phyloP scores from a whole-genome alignment of 2,329 filamentous ascomycete genomes.

The Aspergillus ochraceus region DNA sequence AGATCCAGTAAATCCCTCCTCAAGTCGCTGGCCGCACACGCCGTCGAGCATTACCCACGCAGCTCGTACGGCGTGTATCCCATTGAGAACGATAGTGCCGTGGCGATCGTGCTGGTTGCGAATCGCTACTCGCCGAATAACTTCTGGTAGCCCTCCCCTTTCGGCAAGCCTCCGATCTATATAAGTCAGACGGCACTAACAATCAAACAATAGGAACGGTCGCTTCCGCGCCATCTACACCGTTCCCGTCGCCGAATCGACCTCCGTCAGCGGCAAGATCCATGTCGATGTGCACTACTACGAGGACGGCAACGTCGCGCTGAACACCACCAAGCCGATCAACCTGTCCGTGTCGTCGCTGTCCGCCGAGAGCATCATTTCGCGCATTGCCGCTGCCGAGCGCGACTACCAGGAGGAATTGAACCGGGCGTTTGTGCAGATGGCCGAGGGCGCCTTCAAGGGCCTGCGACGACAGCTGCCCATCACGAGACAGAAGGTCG shows the following conservation, averaged over 20 bases:
- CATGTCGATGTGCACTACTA: slow-evolving; percentile 99
- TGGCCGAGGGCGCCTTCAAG: slow-evolving; percentile 97
- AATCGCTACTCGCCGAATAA: slow-evolving; percentile 98
- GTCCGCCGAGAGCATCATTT: slow-evolving; percentile 69
- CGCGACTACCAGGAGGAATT: slow-evolving; percentile 95
- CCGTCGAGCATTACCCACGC: slow-evolving; percentile 83
- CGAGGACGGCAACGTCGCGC: slow-evolving; percentile 94
- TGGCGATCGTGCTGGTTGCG: slow-evolving; percentile 82
- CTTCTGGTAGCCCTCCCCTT: slow-evolving; percentile 68
- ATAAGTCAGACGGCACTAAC: too few relatives aligned
- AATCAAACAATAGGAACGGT: slow-evolving; percentile 67
- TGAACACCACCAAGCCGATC: slow-evolving; percentile 82
- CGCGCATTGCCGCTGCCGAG: slow-evolving; percentile 76
- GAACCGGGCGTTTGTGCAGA: slow-evolving; percentile 80
- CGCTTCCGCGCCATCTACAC: slow-evolving; percentile 91
- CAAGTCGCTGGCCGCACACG: slow-evolving; percentile 73
- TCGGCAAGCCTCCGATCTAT: too few relatives aligned
- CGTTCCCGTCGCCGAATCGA: slow-evolving; percentile 61
- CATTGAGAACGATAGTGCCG: slow-evolving; percentile 68
- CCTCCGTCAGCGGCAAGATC: slow-evolving; percentile 72
- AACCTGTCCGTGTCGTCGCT: slow-evolving; percentile 61
- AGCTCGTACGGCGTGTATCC: slow-evolving; percentile 82
- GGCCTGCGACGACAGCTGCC: slow-evolving; percentile 86
- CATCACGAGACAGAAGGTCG: slow-evolving; percentile 96
- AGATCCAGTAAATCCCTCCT: slow-evolving; percentile 73